Evolutionary conservation across 805 yeast genomes (phyloP), one percentile per base, ranked within the genome.

Genomic region (Vanderwaltozyma yarrowii): DNA sequence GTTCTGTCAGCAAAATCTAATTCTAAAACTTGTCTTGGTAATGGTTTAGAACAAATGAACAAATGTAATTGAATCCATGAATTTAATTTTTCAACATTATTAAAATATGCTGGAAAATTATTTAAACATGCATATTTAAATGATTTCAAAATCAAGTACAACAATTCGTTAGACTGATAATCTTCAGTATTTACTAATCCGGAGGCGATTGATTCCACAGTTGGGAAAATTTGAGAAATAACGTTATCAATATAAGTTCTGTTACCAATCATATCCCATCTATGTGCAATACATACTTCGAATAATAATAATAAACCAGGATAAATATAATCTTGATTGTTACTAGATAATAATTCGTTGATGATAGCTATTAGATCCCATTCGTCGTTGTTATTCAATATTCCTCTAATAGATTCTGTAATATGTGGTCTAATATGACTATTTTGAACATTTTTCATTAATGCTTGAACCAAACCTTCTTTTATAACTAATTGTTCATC

Each of bases 31-130:
- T 71, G 73, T 3, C 59, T 47, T 1, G 84, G 84, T 12, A 76
- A 64, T 7, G 64, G 64, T 64, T 71, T 69, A 45, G 74, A 72
- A 39, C 78, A 68, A 11, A 79, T 63, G 16, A 67, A 66, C 27
- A 78, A 73, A 56, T 80, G 88, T 46, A 82, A 67, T 33, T 74
- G 73, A 24, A 80, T 71, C 89, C 92, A 82, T 18, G 70, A 52
- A 42, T 58, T 66, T 43, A 69, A 60, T 45, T 64, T 62, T 8
- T 57, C 54, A 13, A 54, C 38, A 34, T 64, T 55, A 17, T 49
- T 54, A 37, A 73, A 65, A 44, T 73, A 73, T 17, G 56, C 67
- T 1, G 88, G 83, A 35, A 80, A 62, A 44, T 76, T 76, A 37
- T 67, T 71, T 50, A 70, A 69, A 10, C 83, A 71, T 19, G 71